Evolutionary conservation across 208 protist genomes (phyloP).

Genomic region (Wallacemonas sp.): DNA sequence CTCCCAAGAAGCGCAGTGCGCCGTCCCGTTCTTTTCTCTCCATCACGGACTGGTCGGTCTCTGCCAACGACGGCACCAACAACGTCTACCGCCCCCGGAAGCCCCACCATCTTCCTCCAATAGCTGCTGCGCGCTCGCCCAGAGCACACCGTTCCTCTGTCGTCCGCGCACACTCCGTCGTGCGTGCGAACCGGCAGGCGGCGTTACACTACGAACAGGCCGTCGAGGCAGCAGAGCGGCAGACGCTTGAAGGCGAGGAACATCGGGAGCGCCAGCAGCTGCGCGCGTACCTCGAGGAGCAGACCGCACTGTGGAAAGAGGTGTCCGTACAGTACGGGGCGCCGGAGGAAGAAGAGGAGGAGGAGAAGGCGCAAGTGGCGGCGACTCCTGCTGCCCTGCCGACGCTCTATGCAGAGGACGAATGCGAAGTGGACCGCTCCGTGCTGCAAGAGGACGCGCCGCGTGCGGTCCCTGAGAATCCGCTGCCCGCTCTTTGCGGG

Average conservation of each 20-base stretch:
- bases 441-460: not conserved
- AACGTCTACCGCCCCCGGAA: slow-evolving; percentile 11
- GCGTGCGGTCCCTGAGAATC: not conserved
- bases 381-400: no score
- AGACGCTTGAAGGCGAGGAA: slow-evolving; percentile 32
- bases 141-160: not conserved
- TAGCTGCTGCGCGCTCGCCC: not conserved
- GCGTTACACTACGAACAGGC: slow-evolving; percentile 20
- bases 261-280: slow-evolving; percentile 1
- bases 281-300: no score
- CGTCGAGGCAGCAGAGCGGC: slow-evolving; percentile 35
- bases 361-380: no score
- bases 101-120: slow-evolving; percentile 17
- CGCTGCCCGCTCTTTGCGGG: slow-evolving; percentile 1
- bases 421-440: no score
- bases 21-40: not conserved
- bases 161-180: not conserved
- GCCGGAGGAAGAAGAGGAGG: no score
- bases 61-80: not conserved
- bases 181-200: slow-evolving; percentile 9
- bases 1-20: not conserved
- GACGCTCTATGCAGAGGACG: no score
- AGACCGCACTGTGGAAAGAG: no score
- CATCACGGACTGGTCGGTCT: slow-evolving; percentile 1
- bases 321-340: no score